These are phyloP conservation scores for Fusarium staphyleae DNA, from an alignment of 2,329 filamentous ascomycete species.

Conservation along the genomic window DNA sequence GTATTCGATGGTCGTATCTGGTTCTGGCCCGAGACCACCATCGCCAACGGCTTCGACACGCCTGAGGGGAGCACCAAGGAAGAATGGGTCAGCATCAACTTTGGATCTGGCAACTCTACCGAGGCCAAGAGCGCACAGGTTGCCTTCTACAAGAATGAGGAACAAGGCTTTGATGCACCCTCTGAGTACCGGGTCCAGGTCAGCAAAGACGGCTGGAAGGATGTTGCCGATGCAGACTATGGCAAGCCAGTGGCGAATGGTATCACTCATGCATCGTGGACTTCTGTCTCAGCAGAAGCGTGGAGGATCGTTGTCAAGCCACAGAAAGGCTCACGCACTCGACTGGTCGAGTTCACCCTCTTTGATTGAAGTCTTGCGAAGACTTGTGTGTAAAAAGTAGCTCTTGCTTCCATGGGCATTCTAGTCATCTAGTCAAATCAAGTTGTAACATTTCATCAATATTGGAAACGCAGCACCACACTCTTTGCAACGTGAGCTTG, in stretches of 20 bases:
- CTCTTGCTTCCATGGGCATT: too few relatives aligned
- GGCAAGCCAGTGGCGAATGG: background rate
- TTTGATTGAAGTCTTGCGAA: background rate
- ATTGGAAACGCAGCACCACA: too few relatives aligned
- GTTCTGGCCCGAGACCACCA: background rate
- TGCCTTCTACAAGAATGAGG: background rate
- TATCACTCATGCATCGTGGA: background rate
- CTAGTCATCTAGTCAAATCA: too few relatives aligned
- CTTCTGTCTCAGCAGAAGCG: background rate
- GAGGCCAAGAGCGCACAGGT: background rate
- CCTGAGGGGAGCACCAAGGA: background rate
- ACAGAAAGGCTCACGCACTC: background rate
- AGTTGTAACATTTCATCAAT: too few relatives aligned
- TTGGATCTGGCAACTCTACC: background rate
- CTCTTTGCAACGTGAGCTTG: too few relatives aligned
- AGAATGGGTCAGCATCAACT: background rate
- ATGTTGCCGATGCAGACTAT: background rate
- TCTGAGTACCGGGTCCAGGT: background rate
- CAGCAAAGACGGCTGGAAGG: background rate
- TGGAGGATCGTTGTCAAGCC: background rate
- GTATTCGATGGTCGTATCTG: background rate
- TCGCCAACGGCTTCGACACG: background rate
- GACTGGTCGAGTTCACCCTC: background rate
- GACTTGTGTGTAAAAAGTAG: too few relatives aligned
- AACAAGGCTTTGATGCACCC: background rate